These are phyloP conservation scores for Ophiostoma quercus DNA, from an alignment of 2,329 filamentous ascomycete genomes.

Conservation along the genomic window DNA sequence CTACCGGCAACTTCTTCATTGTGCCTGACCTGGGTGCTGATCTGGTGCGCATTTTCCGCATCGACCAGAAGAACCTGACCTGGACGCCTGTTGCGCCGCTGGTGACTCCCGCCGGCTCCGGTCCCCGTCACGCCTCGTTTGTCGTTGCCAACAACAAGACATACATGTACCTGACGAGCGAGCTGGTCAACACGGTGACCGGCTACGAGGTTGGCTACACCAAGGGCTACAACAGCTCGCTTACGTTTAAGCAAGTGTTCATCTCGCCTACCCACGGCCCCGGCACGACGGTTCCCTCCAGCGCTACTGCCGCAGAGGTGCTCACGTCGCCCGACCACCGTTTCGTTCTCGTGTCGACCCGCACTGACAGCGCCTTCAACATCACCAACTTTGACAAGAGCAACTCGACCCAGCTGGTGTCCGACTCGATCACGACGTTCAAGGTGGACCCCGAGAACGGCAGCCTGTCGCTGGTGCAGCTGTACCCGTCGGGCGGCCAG, in stretches of 20 bases:
- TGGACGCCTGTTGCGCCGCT: constrained; percentile 41
- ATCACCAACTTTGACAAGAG: constrained; percentile 44
- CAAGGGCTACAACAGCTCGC: constrained; percentile 33
- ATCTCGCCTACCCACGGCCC: constrained; percentile 45
- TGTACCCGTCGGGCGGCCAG: constrained; percentile 58
- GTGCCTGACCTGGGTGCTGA: constrained; percentile 64
- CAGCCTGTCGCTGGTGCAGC: constrained; percentile 49
- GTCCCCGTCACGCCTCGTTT: constrained; percentile 63
- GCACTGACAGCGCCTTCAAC: constrained; percentile 53
- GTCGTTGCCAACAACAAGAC: constrained; percentile 40
- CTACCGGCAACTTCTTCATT: constrained; percentile 57
- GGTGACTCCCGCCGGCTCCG: constrained; percentile 47
- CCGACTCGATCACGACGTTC: constrained; percentile 62
- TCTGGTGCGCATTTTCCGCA: constrained; percentile 51
- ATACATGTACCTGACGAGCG: constrained; percentile 57
- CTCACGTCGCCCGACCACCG: constrained; percentile 52
- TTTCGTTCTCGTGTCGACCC: constrained; percentile 63
- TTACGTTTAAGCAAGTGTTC: constrained; percentile 46
- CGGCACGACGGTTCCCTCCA: constrained; percentile 37
- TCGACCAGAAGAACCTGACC: constrained; percentile 45
- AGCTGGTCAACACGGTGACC: constrained; percentile 54
- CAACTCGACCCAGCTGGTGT: constrained; percentile 44
- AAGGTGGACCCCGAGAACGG: constrained; percentile 51
- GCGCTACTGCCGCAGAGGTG: constrained; percentile 52
- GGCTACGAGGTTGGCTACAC: constrained; percentile 53